These are phyloP conservation scores for Leccinum uliginosum DNA, from an alignment of 768 basidiomycete species.

Conservation along the genomic window DNA sequence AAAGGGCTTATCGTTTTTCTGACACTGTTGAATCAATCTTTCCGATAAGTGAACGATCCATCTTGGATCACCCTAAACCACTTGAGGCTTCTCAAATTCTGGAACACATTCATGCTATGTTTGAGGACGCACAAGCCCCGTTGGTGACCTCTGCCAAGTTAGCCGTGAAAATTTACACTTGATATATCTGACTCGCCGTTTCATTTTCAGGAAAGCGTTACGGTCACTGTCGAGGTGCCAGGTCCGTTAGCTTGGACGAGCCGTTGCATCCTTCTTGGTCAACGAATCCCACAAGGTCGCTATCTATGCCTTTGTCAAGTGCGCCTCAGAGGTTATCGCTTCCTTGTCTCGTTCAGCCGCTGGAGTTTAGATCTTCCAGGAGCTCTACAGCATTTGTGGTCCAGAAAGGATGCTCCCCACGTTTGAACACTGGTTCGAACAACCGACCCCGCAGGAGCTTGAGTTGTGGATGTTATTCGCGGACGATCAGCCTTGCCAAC, in stretches of 20 bases:
- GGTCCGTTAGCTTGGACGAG: conserved; percentile 69
- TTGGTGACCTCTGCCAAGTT: conserved; percentile 62
- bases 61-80: conserved; percentile 48
- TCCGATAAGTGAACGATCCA: conserved; percentile 50
- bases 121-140: conserved; percentile 52
- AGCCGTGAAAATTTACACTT: conserved; percentile 26
- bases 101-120: conserved; percentile 65
- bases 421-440: conserved; percentile 63
- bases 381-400: conserved; percentile 80
- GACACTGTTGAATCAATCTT: conserved; percentile 51
- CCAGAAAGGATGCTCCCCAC: conserved; percentile 79
- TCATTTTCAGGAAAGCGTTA: conserved; percentile 65
- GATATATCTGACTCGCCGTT: conserved; percentile 5
- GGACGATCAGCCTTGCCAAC: conserved; percentile 58
- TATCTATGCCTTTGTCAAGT: conserved; percentile 69
- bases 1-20: conserved; percentile 71
- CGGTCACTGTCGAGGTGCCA: conserved; percentile 69
- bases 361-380: conserved; percentile 71
- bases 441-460: conserved; percentile 60
- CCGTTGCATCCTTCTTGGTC: conserved; percentile 75
- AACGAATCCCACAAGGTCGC: conserved; percentile 86
- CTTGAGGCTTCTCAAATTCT: conserved; percentile 50
- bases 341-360: conserved; percentile 76
- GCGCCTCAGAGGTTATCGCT: conserved; percentile 77
- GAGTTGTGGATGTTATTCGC: conserved; percentile 75